phyloP scores from a whole-genome alignment of 257 asterid genomes.

The Perilla frutescens region DNA sequence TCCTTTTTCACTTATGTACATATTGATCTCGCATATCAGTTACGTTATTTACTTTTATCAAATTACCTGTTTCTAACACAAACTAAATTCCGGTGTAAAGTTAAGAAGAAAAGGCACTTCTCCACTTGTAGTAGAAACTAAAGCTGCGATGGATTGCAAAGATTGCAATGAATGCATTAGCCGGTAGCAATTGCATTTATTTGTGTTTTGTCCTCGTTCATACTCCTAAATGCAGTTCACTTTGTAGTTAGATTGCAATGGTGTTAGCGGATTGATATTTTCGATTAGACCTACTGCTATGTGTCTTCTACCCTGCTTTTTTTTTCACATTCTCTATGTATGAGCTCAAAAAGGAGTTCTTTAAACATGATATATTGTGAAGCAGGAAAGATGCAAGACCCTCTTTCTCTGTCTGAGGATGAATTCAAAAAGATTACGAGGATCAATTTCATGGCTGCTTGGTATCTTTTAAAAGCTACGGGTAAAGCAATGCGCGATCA shows the following conservation, averaged over 20 bases:
- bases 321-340: background rate
- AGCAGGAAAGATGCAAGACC: slow-evolving; percentile 91
- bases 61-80: no score
- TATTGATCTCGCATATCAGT: no score
- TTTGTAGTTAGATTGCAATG: background rate
- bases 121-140: no score
- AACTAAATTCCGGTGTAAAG: no score
- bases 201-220: background rate
- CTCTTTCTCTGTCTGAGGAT: slow-evolving; percentile 61
- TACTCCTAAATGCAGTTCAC: background rate
- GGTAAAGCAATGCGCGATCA: slow-evolving; percentile 77
- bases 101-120: no score
- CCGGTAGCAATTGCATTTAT: background rate
- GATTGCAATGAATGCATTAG: no score
- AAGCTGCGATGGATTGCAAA: no score
- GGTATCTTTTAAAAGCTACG: slow-evolving; percentile 86
- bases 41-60: no score
- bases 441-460: slow-evolving; percentile 74
- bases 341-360: background rate
- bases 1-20: no score
- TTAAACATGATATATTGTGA: slow-evolving; percentile 28
- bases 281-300: background rate
- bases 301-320: background rate
- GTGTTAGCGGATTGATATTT: background rate
- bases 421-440: slow-evolving; percentile 81